Conservation (phyloP, 2,329 filamentous ascomycete species). For the Sporothrix brunneoviolacea region DNA sequence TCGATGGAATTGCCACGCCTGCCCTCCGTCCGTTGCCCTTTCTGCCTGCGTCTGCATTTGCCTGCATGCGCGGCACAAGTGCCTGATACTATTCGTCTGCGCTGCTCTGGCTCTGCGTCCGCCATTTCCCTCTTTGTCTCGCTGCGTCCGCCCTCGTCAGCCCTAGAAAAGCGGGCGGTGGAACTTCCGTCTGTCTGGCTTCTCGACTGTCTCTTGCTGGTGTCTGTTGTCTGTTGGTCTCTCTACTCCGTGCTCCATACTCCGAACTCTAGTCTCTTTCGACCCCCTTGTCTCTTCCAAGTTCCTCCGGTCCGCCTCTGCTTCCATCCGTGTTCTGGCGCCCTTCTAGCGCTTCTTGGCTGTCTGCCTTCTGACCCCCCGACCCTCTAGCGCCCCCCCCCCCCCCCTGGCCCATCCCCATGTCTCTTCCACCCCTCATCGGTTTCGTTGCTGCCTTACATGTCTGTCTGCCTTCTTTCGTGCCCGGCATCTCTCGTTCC, state of each 20-base stretch:
- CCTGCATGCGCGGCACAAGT: neutral
- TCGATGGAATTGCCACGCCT: no score
- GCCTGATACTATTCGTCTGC: no score
- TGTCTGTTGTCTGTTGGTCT: neutral
- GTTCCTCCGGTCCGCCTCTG: neutral
- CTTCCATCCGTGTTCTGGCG: constrained; percentile 13
- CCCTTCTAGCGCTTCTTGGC: constrained; percentile 11
- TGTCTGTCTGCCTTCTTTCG: neutral
- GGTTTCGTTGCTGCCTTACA: constrained; percentile 7
- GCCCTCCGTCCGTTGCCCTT: no score
- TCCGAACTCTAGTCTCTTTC: no score
- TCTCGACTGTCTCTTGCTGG: neutral
- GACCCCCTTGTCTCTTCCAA: neutral
- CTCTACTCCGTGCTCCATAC: no score
- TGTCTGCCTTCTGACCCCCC: neutral
- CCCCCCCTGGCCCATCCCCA: neutral
- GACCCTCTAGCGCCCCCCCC: neutral
- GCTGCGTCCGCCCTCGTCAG: constrained; percentile 1
- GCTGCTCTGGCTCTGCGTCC: no score
- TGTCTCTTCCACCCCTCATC: neutral
- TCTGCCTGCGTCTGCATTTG: neutral
- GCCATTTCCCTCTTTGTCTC: neutral
- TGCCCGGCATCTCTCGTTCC: no score
- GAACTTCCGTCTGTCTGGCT: neutral
- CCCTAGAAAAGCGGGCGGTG: constrained; percentile 13